Conservation (phyloP, 2,329 filamentous ascomycete species). For the Alternaria ventricosa region DNA sequence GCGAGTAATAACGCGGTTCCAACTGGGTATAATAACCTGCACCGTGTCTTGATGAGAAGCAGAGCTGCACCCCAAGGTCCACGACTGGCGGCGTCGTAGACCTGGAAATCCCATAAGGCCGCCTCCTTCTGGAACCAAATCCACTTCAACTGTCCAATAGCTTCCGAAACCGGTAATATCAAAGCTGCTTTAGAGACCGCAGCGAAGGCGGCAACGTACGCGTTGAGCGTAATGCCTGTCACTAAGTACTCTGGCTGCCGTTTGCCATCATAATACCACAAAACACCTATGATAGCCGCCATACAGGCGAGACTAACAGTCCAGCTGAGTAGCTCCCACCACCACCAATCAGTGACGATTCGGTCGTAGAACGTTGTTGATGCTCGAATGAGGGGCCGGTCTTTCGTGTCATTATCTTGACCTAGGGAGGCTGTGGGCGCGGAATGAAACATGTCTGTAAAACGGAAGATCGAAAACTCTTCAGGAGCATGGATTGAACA, state of each 20-base stretch:
- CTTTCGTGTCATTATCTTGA: background rate
- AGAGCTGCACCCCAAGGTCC: constrained; percentile 28
- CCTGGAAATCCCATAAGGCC: constrained; percentile 19
- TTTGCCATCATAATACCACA: constrained; percentile 20
- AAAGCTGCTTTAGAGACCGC: constrained; percentile 27
- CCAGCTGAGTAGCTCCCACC: constrained; percentile 26
- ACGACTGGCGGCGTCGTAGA: constrained; percentile 24
- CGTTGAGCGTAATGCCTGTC: constrained; percentile 24
- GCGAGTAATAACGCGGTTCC: background rate
- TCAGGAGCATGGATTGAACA: background rate
- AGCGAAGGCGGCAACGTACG: constrained; percentile 24
- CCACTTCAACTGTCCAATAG: constrained; percentile 34
- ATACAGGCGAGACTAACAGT: constrained; percentile 15
- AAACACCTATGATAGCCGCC: constrained; percentile 21
- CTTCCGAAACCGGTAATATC: constrained; percentile 26
- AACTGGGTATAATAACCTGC: constrained; percentile 13
- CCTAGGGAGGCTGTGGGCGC: background rate
- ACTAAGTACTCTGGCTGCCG: constrained; percentile 18
- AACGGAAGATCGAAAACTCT: background rate
- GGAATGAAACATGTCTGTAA: background rate
- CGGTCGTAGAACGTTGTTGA: constrained; percentile 22
- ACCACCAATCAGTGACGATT: constrained; percentile 27
- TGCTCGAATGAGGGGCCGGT: constrained; percentile 11
- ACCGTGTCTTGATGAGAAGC: constrained; percentile 19
- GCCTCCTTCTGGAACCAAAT: constrained; percentile 22